Percentiles rank a stretch among this genome's conserved stretches.
These are phyloP conservation scores for Coffea eugenioides DNA, from an alignment of 257 asterid genomes.

Conservation along the genomic window DNA sequence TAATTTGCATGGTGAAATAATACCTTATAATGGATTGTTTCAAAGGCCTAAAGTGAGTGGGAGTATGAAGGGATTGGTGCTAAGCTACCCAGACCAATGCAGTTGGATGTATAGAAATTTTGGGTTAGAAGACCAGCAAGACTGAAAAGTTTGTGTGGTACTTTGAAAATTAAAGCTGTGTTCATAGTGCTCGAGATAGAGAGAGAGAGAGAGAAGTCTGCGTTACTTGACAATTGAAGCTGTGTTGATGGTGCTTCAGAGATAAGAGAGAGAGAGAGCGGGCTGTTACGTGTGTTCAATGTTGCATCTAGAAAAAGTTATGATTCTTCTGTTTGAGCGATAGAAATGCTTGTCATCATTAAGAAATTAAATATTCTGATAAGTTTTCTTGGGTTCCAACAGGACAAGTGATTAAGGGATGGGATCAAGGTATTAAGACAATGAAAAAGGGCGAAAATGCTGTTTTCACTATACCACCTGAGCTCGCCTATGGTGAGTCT, in stretches of 20 bases:
- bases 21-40: neutral
- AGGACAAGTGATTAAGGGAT: constrained; percentile 63
- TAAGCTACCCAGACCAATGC: neutral
- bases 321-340: neutral
- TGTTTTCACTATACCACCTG: constrained; percentile 53
- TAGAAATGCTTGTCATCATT: neutral
- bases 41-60: neutral
- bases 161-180: neutral
- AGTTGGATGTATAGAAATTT: neutral
- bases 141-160: too few relatives aligned
- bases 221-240: neutral
- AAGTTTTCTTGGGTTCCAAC: neutral
- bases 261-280: neutral
- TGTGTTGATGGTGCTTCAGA: neutral
- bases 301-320: neutral
- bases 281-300: neutral
- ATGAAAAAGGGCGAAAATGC: constrained; percentile 72
- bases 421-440: constrained; percentile 61
- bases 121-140: neutral
- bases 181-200: neutral
- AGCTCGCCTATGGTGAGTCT: constrained; percentile 54
- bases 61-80: neutral
- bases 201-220: too few relatives aligned
- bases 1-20: neutral
- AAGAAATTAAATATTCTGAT: neutral